Base-by-base conservation (phyloP, 345 rosid species). In the Linum usitatissimum region DNA sequence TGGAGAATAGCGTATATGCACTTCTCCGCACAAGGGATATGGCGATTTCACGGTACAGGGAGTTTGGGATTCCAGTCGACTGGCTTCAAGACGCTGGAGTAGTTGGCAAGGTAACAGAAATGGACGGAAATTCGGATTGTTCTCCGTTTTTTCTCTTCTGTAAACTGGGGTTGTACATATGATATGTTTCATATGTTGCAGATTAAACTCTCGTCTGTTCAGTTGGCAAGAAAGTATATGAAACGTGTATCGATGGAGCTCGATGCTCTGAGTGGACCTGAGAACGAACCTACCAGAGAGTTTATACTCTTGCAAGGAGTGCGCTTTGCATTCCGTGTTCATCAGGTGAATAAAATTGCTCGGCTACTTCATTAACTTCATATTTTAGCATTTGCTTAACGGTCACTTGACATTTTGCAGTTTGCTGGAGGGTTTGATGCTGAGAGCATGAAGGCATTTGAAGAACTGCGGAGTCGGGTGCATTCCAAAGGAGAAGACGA, bases 361-460 rank as follows among this genome's bases (percentile, higher is more conserved):
- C 17, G 2, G 15, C 51, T 45, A 1, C 51, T 10, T 45, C 17
- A 45, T 40, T 12, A 45, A 4, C 51, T 15, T 4, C 45, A 30
- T 10, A 5, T 30, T 59, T 14, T 51, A n/a, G 55, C 38, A 6
- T 49, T 59, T 21, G 21, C 42, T 28, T 20, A 31, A 36, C 58
- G 56, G 19, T 57, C 18, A 28, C 17, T 31, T 18, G 39, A 54
- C 57, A 64, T 19, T 61, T 68, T 68, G 69, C 85, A 93, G 99
- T 93, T 93, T 80, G 92, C 96, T 1, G 99, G 97, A 55, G 99
- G 99, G 9, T 93, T 93, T 73, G 99, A 93, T 68, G 92, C 87
- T 19, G 99, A 90, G 61, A 93, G 97, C 84, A 93, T 93, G 99
- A 93, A 86, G 81, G 95, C 90, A 57, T 93, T 93, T 66, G 97